Evolutionary conservation across 108 stramenopile genomes (phyloP).

Genomic region (Skeletonema costatum): DNA sequence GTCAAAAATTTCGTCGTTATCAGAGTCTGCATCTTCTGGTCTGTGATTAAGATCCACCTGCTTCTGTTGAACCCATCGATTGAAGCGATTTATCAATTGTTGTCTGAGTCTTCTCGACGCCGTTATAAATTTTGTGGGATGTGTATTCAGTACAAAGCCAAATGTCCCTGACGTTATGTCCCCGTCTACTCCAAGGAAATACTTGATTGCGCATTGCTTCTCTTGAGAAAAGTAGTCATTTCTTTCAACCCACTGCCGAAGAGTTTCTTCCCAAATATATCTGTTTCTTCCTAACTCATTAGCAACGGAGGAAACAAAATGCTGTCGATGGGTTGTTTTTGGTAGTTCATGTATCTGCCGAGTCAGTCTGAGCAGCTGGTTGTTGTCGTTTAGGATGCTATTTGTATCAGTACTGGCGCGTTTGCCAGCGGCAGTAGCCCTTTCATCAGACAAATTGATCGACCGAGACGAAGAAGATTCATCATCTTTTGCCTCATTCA

Average conservation of each 20-base stretch:
- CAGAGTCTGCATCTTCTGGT: not conserved
- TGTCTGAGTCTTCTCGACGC: slow-evolving; percentile 2
- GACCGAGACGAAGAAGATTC: not conserved
- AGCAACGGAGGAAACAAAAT: not conserved
- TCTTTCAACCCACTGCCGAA: not conserved
- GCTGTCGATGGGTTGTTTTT: not conserved
- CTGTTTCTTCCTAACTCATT: slow-evolving; percentile 1
- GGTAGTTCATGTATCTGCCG: not conserved
- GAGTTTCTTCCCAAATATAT: not conserved
- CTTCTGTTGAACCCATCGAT: slow-evolving; percentile 3
- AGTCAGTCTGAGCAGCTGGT: not conserved
- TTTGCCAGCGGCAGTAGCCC: not conserved
- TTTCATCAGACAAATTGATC: not conserved
- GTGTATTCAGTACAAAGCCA: slow-evolving; percentile 17
- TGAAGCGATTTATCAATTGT: slow-evolving; percentile 9
- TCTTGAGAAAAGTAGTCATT: not conserved
- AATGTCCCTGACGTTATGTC: slow-evolving; percentile 21
- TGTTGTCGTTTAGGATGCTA: not conserved
- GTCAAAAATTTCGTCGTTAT: not conserved
- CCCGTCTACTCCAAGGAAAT: slow-evolving; percentile 43
- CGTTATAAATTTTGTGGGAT: slow-evolving; percentile 1
- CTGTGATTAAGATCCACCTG: not conserved
- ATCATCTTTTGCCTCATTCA: not conserved
- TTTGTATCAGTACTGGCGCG: not conserved
- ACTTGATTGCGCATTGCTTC: slow-evolving; percentile 35